Percentiles rank a stretch among this genome's conserved stretches.
Conservation (phyloP, 176 grass and related monocot species). For the Tillandsia fasciculata region DNA sequence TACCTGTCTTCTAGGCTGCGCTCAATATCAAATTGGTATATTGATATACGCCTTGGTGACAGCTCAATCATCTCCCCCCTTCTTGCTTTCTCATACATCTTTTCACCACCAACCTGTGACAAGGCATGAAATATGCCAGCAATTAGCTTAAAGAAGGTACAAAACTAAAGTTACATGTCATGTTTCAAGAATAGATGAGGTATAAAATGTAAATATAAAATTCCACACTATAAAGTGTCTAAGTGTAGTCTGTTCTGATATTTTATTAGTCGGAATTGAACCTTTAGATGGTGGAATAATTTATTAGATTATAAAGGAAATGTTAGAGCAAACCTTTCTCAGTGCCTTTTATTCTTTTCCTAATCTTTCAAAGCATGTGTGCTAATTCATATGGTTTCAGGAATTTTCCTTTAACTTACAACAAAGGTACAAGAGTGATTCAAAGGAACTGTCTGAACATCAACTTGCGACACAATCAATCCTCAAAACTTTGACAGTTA, state of each 20-base stretch:
- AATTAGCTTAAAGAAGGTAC: neutral
- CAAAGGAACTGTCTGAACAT: too few species aligned
- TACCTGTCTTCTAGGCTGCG: slow-evolving; percentile 93
- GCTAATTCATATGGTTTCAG: neutral
- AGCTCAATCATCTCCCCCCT: slow-evolving; percentile 84
- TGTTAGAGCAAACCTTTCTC: too few species aligned
- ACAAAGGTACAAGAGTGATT: neutral
- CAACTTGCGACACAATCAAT: neutral
- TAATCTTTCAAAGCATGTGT: neutral
- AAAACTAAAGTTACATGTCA: neutral
- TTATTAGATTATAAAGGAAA: neutral
- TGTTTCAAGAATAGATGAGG: neutral
- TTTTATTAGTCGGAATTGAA: neutral
- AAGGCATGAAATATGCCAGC: neutral
- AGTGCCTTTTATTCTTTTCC: neutral
- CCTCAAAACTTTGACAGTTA: neutral
- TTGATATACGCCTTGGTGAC: slow-evolving; percentile 76
- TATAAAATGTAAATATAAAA: neutral
- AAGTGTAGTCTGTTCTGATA: neutral
- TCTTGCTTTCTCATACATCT: slow-evolving; percentile 95
- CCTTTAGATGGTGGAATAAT: neutral
- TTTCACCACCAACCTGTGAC: slow-evolving; percentile 80
- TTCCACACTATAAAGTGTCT: neutral
- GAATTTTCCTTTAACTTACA: neutral
- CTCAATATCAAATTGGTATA: slow-evolving; percentile 78